phyloP scores from a whole-genome alignment of 1,284 basidiomycete genomes.

The Puccinia polysora region DNA sequence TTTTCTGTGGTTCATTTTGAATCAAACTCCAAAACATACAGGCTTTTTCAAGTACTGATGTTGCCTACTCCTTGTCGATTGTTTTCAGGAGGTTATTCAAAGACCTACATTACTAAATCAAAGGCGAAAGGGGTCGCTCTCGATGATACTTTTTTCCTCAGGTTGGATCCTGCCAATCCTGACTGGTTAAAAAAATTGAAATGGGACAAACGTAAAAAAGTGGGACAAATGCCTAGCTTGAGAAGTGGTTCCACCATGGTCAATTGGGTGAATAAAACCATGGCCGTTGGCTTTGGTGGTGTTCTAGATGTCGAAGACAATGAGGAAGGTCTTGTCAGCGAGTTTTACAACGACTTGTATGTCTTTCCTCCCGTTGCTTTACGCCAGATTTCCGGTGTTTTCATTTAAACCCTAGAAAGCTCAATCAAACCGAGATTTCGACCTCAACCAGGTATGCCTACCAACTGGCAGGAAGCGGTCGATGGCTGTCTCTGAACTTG shows the following conservation, averaged over 20 bases:
- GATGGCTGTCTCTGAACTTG: constrained; percentile 73
- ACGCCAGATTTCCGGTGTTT: background rate
- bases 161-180: constrained; percentile 53
- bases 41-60: background rate
- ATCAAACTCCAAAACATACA: background rate
- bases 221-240: constrained; percentile 59
- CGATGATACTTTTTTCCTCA: constrained; percentile 87
- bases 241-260: constrained; percentile 72
- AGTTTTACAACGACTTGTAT: constrained; percentile 64
- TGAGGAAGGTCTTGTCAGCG: constrained; percentile 78
- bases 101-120: constrained; percentile 76
- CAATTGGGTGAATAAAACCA: constrained; percentile 62
- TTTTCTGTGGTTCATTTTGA: background rate
- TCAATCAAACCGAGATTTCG: background rate
- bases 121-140: constrained; percentile 76
- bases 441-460: constrained; percentile 67
- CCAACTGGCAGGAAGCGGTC: constrained; percentile 69
- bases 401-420: background rate
- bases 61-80: background rate
- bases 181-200: constrained; percentile 59
- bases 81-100: constrained; percentile 68
- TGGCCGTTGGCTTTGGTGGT: constrained; percentile 81
- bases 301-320: constrained; percentile 82
- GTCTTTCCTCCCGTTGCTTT: background rate
- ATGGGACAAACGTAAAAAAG: constrained; percentile 79